Percentiles rank a stretch among this genome's conserved stretches.
Conservation (phyloP, 495 filamentous ascomycete genomes). For the Penicillium coprophilum region DNA sequence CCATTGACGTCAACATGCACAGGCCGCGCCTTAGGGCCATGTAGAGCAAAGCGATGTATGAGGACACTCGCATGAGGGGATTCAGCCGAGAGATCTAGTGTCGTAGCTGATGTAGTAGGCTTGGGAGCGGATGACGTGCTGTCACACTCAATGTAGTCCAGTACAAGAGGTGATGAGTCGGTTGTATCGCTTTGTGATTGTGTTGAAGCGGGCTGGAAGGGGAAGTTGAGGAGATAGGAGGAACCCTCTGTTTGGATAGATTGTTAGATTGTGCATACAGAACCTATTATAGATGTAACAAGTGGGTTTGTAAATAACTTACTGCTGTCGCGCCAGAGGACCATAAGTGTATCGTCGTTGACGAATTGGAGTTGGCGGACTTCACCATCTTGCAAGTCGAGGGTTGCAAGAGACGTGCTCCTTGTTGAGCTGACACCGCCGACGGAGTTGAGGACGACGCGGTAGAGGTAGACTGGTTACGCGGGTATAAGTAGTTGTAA, state of each 20-base stretch:
- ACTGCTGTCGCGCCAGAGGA: conserved; percentile 50
- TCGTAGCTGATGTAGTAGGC: conserved; percentile 19
- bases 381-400: conserved; percentile 43
- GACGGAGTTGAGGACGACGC: conserved; percentile 46
- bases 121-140: conserved; percentile 10
- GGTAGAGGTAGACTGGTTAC: conserved; percentile 49
- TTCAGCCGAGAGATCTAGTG: conserved; percentile 26
- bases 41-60: conserved; percentile 36
- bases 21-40: conserved; percentile 45
- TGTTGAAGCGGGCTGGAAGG: conserved; percentile 29
- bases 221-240: conserved; percentile 41
- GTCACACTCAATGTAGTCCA: conserved; percentile 22
- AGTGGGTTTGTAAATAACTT: conserved; percentile 13
- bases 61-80: conserved; percentile 17
- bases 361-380: conserved; percentile 57
- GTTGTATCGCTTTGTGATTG: neutral
- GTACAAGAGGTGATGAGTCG: conserved; percentile 13
- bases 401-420: conserved; percentile 38
- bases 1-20: conserved; percentile 54
- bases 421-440: conserved; percentile 58
- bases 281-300: conserved; percentile 13
- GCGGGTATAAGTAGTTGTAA: neutral
- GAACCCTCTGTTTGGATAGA: conserved; percentile 20
- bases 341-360: conserved; percentile 51
- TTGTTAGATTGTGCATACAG: conserved; percentile 8